Evolutionary conservation across 208 protist species (phyloP).

Genomic region (Phytomonas francai): DNA sequence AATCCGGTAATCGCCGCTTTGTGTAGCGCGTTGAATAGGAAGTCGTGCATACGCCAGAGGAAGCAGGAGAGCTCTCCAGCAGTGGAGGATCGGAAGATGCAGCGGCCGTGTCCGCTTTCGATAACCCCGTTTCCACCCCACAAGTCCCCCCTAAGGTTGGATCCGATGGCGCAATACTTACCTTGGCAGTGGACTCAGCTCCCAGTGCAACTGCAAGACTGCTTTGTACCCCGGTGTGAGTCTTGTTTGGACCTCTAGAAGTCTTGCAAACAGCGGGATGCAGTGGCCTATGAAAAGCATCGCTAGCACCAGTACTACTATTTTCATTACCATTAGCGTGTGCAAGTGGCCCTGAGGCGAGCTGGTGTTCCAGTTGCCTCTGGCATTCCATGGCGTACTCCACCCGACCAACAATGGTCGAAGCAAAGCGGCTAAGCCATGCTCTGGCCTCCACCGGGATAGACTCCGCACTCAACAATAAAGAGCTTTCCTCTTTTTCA

Average conservation of each 20-base stretch:
- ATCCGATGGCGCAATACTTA: background rate
- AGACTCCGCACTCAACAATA: slow-evolving; percentile 15
- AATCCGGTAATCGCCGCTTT: slow-evolving; percentile 11
- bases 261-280: background rate
- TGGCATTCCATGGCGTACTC: slow-evolving; percentile 13
- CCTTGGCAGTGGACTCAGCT: background rate
- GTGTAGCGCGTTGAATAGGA: slow-evolving; percentile 4
- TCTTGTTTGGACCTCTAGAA: background rate
- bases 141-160: background rate
- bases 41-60: too few species aligned
- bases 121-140: background rate
- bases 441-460: slow-evolving; percentile 16
- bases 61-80: too few species aligned
- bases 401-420: slow-evolving; percentile 15
- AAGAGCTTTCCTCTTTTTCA: background rate
- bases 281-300: background rate
- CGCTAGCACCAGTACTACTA: background rate
- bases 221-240: background rate
- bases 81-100: background rate
- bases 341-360: background rate
- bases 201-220: background rate
- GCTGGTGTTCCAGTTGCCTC: slow-evolving; percentile 2
- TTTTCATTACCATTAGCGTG: background rate
- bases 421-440: slow-evolving; percentile 20
- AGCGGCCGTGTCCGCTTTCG: background rate